Evolutionary conservation across 2,329 filamentous ascomycete species (phyloP).

Genomic region (Xylaria sp.): DNA sequence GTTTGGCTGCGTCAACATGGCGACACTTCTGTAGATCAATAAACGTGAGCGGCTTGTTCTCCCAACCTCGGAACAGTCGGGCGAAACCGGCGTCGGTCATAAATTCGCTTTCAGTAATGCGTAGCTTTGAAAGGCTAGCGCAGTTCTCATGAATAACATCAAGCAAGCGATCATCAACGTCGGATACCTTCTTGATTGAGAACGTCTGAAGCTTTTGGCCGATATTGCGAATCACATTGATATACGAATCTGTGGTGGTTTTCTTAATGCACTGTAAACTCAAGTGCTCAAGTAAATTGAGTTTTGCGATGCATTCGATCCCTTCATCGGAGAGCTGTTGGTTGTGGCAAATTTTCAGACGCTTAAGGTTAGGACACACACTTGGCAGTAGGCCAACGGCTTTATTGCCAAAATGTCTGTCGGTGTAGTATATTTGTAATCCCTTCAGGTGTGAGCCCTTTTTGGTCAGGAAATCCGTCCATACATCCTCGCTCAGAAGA

Average conservation of each 20-base stretch:
- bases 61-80: constrained; percentile 76
- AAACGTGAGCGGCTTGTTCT: constrained; percentile 71
- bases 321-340: constrained; percentile 72
- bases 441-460: constrained; percentile 69
- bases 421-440: constrained; percentile 82
- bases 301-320: constrained; percentile 65
- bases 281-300: constrained; percentile 73
- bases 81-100: constrained; percentile 78
- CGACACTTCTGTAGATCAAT: constrained; percentile 80
- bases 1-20: constrained; percentile 72
- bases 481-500: constrained; percentile 76
- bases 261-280: constrained; percentile 69
- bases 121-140: constrained; percentile 72
- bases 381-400: constrained; percentile 66
- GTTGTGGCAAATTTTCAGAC: constrained; percentile 83
- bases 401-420: constrained; percentile 79
- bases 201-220: constrained; percentile 76
- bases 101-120: constrained; percentile 76
- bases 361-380: constrained; percentile 70
- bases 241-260: constrained; percentile 62
- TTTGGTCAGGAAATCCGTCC: constrained; percentile 70
- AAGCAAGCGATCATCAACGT: constrained; percentile 72
- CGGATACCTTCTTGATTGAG: constrained; percentile 72
- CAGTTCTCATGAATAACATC: constrained; percentile 74
- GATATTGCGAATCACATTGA: constrained; percentile 64